Conservation (phyloP, 176 grass and related monocot genomes). For the Dactylis glomerata region DNA sequence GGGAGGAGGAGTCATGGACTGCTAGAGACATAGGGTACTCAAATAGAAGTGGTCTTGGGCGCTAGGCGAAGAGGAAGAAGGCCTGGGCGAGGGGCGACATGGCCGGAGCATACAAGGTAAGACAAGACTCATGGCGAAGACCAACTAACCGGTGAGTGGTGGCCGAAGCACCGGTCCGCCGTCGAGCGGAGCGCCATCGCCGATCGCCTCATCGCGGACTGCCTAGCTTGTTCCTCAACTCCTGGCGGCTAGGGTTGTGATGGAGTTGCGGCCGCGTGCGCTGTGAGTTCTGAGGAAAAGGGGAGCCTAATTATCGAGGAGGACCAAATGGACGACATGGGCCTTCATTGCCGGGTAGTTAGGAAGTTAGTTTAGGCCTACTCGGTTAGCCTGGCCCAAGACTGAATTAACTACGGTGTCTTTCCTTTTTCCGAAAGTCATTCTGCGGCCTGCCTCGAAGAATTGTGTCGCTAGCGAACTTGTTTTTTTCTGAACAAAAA, state of each 20-base stretch:
- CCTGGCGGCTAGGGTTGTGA: slow-evolving; percentile 17
- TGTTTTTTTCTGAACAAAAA: too few relatives aligned
- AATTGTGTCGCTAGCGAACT: too few relatives aligned
- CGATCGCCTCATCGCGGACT: slow-evolving; percentile 5
- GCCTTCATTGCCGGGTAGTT: background rate
- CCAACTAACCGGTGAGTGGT: slow-evolving; percentile 10
- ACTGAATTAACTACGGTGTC: background rate
- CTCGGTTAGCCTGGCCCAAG: background rate
- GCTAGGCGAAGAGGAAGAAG: background rate
- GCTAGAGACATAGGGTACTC: background rate
- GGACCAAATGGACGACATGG: background rate
- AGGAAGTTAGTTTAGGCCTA: background rate
- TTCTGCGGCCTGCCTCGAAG: too few relatives aligned
- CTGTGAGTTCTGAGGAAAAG: background rate
- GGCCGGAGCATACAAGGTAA: background rate
- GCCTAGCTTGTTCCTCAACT: slow-evolving; percentile 8
- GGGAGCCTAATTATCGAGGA: background rate
- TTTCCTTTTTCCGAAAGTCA: too few relatives aligned
- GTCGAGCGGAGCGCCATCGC: slow-evolving; percentile 5
- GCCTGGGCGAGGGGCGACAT: background rate
- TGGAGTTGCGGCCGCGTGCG: background rate
- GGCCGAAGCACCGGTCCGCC: background rate
- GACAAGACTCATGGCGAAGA: background rate
- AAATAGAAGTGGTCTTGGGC: background rate
- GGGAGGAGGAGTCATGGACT: background rate